A percentile compares a stretch with the other conserved stretches of the same genome.
Evolutionary conservation across 257 asterid species (phyloP).

Genomic region (Fraxinus anomala): DNA sequence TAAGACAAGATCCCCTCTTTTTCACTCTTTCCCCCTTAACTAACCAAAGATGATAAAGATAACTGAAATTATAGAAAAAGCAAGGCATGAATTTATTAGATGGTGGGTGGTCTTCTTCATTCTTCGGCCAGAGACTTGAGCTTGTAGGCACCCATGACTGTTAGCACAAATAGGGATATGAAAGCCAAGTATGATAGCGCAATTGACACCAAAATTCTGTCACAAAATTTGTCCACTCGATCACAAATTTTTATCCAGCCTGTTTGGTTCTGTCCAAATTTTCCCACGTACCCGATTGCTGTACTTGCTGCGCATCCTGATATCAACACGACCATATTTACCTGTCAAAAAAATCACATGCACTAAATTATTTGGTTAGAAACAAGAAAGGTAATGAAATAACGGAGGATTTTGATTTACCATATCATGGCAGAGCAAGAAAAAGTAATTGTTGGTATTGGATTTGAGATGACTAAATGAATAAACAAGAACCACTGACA

Average conservation of each 20-base stretch:
- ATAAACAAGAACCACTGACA: conserved; percentile 29
- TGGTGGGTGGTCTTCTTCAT: background rate
- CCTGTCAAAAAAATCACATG: conserved; percentile 30
- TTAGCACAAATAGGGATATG: conserved; percentile 34
- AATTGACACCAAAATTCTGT: conserved; percentile 28
- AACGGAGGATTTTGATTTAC: conserved; percentile 21
- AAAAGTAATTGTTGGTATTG: conserved; percentile 35
- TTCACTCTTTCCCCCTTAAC: too few species aligned
- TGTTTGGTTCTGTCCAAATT: conserved; percentile 35
- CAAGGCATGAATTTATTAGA: background rate
- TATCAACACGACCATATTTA: conserved; percentile 32
- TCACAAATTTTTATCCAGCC: conserved; percentile 48
- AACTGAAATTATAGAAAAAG: background rate
- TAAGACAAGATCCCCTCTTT: too few species aligned
- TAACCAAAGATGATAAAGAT: background rate
- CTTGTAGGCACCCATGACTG: conserved; percentile 41
- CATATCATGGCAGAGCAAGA: conserved; percentile 46
- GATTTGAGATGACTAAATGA: conserved; percentile 34
- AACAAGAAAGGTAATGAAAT: too few species aligned
- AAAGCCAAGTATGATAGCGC: conserved; percentile 38
- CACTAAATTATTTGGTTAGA: background rate
- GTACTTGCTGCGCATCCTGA: conserved; percentile 48
- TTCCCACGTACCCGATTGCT: conserved; percentile 45
- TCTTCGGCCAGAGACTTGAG: conserved; percentile 30
- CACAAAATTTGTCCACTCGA: conserved; percentile 37